phyloP scores from a whole-genome alignment of 305 asterid genomes.

The Solanum aculeatissimum region DNA sequence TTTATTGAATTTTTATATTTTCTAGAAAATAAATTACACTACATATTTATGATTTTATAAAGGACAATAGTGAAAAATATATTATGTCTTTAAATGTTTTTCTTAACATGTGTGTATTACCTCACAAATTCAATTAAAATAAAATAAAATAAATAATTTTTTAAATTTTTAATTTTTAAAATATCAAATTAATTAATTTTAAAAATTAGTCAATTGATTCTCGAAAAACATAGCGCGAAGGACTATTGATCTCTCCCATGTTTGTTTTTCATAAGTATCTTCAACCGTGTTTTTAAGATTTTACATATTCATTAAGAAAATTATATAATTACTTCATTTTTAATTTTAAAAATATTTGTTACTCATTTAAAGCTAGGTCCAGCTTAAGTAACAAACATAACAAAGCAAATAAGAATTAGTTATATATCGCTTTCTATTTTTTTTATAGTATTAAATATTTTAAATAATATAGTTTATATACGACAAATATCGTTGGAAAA shows the following conservation, averaged over 20 bases:
- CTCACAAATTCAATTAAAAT: too few species aligned
- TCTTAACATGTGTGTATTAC: too few species aligned
- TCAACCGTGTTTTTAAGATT: background rate
- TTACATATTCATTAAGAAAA: background rate
- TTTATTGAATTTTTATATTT: too few species aligned
- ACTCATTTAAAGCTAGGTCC: background rate
- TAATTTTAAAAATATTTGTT: background rate
- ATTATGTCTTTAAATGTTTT: too few species aligned
- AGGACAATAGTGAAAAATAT: too few species aligned
- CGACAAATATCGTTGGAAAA: background rate
- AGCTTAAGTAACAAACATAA: background rate
- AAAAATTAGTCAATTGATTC: too few species aligned
- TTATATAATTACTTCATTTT: background rate
- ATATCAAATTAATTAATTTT: too few species aligned
- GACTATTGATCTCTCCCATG: background rate
- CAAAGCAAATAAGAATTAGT: background rate
- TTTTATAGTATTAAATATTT: background rate
- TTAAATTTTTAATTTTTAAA: too few species aligned
- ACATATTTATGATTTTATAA: too few species aligned
- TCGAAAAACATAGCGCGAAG: too few species aligned
- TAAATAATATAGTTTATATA: background rate
- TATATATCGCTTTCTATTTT: background rate
- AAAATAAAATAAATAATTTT: too few species aligned
- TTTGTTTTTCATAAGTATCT: background rate
- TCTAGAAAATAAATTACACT: too few species aligned